phyloP scores from a whole-genome alignment of 164 flowering plant species.

The Macadamia integrifolia region DNA sequence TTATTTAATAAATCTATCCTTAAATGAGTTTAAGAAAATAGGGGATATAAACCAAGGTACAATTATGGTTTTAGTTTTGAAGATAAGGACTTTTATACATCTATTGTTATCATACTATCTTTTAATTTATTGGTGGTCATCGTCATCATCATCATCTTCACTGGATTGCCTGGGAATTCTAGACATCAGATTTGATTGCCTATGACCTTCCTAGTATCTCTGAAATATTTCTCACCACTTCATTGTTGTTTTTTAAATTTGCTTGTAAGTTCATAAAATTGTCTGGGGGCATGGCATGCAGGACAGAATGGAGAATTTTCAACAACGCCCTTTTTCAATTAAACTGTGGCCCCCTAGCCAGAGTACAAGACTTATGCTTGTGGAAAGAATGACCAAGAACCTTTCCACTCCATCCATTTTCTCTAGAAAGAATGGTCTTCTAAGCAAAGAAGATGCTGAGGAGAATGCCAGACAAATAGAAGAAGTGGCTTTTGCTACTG shows the following conservation, averaged over 20 bases:
- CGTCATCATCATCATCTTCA: too few relatives aligned
- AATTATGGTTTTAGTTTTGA: too few relatives aligned
- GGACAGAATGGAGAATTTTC: constrained; percentile 16
- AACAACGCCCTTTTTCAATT: constrained; percentile 46
- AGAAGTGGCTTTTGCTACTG: constrained; percentile 61
- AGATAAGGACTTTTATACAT: too few relatives aligned
- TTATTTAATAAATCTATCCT: too few relatives aligned
- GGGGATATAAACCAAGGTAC: too few relatives aligned
- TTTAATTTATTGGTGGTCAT: too few relatives aligned
- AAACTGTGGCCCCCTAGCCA: constrained; percentile 96
- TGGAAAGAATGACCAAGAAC: constrained; percentile 75
- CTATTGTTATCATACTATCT: too few relatives aligned
- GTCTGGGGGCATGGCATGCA: background rate
- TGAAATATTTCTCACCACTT: background rate
- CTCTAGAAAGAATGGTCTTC: constrained; percentile 63
- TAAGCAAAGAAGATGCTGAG: constrained; percentile 63
- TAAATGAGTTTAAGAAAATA: too few relatives aligned
- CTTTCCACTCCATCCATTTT: constrained; percentile 69
- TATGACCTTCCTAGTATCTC: background rate
- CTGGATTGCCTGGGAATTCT: too few relatives aligned
- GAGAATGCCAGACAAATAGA: constrained; percentile 76
- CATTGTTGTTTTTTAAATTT: background rate
- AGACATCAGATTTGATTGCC: background rate
- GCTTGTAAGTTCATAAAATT: too few relatives aligned
- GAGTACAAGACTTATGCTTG: constrained; percentile 66